phyloP scores from a whole-genome alignment of 495 filamentous ascomycete genomes.

The Tuber microsphaerosporum region DNA sequence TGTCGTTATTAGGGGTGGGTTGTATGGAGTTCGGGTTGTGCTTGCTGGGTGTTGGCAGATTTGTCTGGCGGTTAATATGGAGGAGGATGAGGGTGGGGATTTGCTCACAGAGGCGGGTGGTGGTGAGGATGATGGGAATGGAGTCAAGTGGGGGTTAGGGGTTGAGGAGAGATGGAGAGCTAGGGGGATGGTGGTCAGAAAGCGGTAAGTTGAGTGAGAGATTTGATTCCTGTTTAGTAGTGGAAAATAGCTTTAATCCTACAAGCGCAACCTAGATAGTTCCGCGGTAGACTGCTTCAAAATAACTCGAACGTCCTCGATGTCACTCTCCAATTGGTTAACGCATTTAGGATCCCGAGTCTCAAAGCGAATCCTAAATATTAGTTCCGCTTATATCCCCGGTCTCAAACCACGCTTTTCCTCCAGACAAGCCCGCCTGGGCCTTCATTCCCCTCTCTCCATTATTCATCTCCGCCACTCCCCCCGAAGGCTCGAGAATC shows the following conservation, averaged over 20 bases:
- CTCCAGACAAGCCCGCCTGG: background rate
- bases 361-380: background rate
- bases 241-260: background rate
- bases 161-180: slow-evolving; percentile 58
- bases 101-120: too few relatives aligned
- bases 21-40: slow-evolving; percentile 70
- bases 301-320: background rate
- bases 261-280: background rate
- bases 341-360: background rate
- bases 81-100: too few relatives aligned
- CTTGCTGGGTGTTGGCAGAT: slow-evolving; percentile 79
- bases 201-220: background rate
- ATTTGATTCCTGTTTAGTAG: background rate
- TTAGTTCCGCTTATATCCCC: background rate
- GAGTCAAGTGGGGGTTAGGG: too few relatives aligned
- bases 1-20: slow-evolving; percentile 64
- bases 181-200: slow-evolving; percentile 52
- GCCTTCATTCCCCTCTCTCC: background rate
- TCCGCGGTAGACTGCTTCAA: background rate
- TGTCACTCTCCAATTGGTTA: background rate
- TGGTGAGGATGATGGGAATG: too few relatives aligned
- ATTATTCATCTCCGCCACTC: background rate
- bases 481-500: background rate
- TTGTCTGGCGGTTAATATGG: slow-evolving; percentile 85
- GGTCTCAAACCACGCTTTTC: background rate